Percentiles rank a stretch among this genome's conserved stretches.
Conservation (phyloP, 208 protist species). For the Leishmania tarentolae region DNA sequence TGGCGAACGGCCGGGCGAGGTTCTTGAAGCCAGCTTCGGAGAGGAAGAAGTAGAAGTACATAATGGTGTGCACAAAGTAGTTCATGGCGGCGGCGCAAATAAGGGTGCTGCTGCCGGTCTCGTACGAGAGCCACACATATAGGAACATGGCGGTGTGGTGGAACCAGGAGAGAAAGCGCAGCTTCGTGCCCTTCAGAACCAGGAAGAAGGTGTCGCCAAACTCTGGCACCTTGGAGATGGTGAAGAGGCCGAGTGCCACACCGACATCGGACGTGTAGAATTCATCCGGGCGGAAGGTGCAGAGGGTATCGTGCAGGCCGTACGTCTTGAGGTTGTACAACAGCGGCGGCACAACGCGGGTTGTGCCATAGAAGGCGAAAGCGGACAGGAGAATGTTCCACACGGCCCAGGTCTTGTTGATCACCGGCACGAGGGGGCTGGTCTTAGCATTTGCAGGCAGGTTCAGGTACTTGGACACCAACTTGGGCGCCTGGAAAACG, state of each 20-base stretch:
- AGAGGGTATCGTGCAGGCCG: slow-evolving; percentile 67
- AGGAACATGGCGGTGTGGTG: slow-evolving; percentile 92
- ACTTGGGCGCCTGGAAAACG: slow-evolving; percentile 43
- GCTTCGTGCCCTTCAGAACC: slow-evolving; percentile 61
- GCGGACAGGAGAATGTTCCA: slow-evolving; percentile 92
- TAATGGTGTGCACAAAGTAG: slow-evolving; percentile 94
- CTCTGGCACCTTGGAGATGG: slow-evolving; percentile 85
- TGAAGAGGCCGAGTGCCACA: slow-evolving; percentile 80
- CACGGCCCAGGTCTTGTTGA: slow-evolving; percentile 59
- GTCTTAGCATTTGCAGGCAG: slow-evolving; percentile 33
- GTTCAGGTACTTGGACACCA: slow-evolving; percentile 36
- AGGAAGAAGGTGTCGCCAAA: slow-evolving; percentile 88
- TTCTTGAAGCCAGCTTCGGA: slow-evolving; percentile 60
- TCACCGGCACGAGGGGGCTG: slow-evolving; percentile 30
- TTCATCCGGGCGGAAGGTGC: slow-evolving; percentile 55
- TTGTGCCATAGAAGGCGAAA: slow-evolving; percentile 83
- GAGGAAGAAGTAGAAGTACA: slow-evolving; percentile 95
- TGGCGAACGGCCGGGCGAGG: slow-evolving; percentile 69
- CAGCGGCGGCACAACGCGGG: slow-evolving; percentile 52
- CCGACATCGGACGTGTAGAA: slow-evolving; percentile 64
- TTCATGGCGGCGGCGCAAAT: slow-evolving; percentile 92
- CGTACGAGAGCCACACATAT: slow-evolving; percentile 90
- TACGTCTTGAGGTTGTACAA: slow-evolving; percentile 41
- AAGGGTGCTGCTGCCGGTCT: slow-evolving; percentile 50
- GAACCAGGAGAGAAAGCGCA: slow-evolving; percentile 89